Conservation (phyloP, 2,329 filamentous ascomycete genomes). For the Cladosporium austrohemisphaericum region DNA sequence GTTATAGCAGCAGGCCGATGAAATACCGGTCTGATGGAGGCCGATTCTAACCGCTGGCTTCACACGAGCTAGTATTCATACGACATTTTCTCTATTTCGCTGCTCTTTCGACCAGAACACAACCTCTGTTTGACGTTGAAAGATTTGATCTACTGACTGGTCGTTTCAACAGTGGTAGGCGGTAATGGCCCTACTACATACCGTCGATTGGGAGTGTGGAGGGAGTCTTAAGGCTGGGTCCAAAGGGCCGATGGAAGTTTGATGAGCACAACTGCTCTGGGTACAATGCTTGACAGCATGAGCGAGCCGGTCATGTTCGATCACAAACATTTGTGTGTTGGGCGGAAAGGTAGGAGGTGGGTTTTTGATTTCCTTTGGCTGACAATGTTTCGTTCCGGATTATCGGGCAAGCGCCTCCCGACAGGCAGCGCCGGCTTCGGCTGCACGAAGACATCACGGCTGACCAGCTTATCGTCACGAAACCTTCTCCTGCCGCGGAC, state of each 20-base stretch:
- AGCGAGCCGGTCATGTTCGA: too few species aligned
- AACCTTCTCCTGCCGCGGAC: constrained; percentile 12
- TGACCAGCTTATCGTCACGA: constrained; percentile 2
- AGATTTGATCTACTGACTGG: not conserved
- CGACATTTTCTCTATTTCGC: not conserved
- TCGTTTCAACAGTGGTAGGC: not conserved
- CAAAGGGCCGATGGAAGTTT: too few species aligned
- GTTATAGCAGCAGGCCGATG: too few species aligned
- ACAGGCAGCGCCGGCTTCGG: not conserved
- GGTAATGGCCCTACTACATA: too few species aligned
- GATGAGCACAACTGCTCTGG: too few species aligned
- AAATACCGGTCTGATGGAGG: too few species aligned
- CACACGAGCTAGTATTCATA: not conserved
- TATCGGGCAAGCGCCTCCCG: not conserved
- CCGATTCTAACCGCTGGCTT: constrained; percentile 8
- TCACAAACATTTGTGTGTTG: not conserved
- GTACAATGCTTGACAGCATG: too few species aligned
- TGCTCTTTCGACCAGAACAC: too few species aligned
- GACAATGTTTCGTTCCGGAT: not conserved
- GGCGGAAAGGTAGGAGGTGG: not conserved
- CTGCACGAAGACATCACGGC: constrained; percentile 3
- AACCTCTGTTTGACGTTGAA: too few species aligned
- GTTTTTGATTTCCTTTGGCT: not conserved
- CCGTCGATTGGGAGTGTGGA: not conserved
- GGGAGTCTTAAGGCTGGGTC: not conserved